Evolutionary conservation across 352 stramenopile species (phyloP), one percentile per base, ranked within the genome.

Genomic region (Globisporangium middletonii): DNA sequence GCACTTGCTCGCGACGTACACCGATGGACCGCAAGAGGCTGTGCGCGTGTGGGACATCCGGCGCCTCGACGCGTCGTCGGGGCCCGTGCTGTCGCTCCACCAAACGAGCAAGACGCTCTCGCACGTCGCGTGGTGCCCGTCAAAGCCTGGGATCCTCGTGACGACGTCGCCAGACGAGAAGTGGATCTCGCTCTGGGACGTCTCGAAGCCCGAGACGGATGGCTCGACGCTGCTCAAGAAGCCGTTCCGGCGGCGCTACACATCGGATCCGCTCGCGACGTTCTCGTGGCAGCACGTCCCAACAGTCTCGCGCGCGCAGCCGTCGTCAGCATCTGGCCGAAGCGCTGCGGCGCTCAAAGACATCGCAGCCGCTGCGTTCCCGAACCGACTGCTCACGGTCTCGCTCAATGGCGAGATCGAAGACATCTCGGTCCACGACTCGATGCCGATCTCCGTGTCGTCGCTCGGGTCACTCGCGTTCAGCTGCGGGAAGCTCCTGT

Each of bases 31-130:
- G 15, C 80, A 95, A 48, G 85, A 93, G 59, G 77, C 79, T 5
- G 73, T 95, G 19, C 93, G 93, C 61, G 78, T 95, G 7, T 95
- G 85, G 85, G 85, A 95, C 65, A 89, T 95, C 50, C 85, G 85
- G 4, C 83, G 86, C 45, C 56, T 95, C n/a, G 76, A 91, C 54
- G 73, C 74, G 6, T 80, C 78, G 7, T 68, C 71, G 0, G 79
- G 82, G 0, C 77, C 85, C 13, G 50, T 95, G 9, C 59, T 90
- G n/a, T 82, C 83, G 16, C 63, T 95, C 12, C 81, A 92, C 27
- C 79, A 79, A 33, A 77, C 71, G 0, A 88, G 77, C 60, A 91
- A 91, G 53, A 85, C 70, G 43, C 69, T 95, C 9, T 62, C 79
- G 12, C 83, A 93, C 44, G 80, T 95, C 41, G 75, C 82, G 47